These are phyloP conservation scores for Saksenaea oblongispora DNA, from an alignment of 371 early-diverging fungal species.

Conservation along the genomic window DNA sequence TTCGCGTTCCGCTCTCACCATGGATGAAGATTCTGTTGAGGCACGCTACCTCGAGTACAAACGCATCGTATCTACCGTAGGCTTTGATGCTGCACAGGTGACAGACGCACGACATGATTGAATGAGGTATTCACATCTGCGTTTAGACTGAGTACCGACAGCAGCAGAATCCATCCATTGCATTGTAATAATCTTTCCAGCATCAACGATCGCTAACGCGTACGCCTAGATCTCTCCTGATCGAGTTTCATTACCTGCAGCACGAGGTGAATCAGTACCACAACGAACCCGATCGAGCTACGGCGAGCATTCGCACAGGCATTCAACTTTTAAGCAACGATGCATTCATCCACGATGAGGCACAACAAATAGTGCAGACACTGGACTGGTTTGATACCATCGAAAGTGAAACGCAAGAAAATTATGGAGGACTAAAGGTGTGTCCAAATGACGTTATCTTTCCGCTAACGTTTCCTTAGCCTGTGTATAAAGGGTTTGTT, in stretches of 20 bases:
- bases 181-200: background rate
- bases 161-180: background rate
- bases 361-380: slow-evolving; percentile 13
- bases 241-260: slow-evolving; percentile 19
- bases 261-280: background rate
- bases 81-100: background rate
- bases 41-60: background rate
- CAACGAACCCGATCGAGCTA: slow-evolving; percentile 19
- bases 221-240: background rate
- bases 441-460: no score
- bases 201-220: background rate
- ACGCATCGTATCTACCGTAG: background rate
- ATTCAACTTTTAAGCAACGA: slow-evolving; percentile 22
- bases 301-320: slow-evolving; percentile 17
- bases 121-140: background rate
- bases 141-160: background rate
- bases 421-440: slow-evolving; percentile 9
- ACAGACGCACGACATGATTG: background rate
- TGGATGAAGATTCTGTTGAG: background rate
- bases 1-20: no score
- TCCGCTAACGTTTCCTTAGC: slow-evolving; percentile 6
- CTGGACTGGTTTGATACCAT: slow-evolving; percentile 34
- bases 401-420: slow-evolving; percentile 15
- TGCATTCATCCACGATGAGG: slow-evolving; percentile 25
- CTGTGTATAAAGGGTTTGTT: slow-evolving; percentile 34